Conservation (phyloP, 2,329 filamentous ascomycete genomes). For the Leptosphaerulina australis region DNA sequence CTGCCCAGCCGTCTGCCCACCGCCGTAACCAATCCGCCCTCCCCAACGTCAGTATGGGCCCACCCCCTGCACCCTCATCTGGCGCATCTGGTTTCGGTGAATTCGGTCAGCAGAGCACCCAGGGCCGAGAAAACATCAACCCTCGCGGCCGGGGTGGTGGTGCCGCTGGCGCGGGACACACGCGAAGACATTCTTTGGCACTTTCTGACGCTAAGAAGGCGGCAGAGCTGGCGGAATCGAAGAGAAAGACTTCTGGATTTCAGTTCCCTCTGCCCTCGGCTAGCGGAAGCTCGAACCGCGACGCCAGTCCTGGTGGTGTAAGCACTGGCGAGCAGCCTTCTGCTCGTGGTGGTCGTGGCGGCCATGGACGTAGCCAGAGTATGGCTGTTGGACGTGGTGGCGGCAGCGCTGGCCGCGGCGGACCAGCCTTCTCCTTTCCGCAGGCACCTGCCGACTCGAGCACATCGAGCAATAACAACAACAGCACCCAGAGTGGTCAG, state of each 20-base stretch:
- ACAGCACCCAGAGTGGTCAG: slow-evolving; percentile 49
- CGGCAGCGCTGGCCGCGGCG: slow-evolving; percentile 64
- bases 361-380: slow-evolving; percentile 81
- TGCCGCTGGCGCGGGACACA: slow-evolving; percentile 73
- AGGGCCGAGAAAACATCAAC: slow-evolving; percentile 70
- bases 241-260: slow-evolving; percentile 90
- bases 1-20: slow-evolving; percentile 81
- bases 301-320: slow-evolving; percentile 61
- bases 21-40: slow-evolving; percentile 97
- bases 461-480: slow-evolving; percentile 47
- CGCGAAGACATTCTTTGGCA: slow-evolving; percentile 91
- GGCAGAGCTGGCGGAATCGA: slow-evolving; percentile 94
- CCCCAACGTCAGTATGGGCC: slow-evolving; percentile 88
- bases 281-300: slow-evolving; percentile 61
- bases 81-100: slow-evolving; percentile 85
- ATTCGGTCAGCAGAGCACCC: slow-evolving; percentile 68
- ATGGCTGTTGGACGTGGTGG: slow-evolving; percentile 79
- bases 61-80: slow-evolving; percentile 90
- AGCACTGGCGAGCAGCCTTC: slow-evolving; percentile 37
- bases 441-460: slow-evolving; percentile 58
- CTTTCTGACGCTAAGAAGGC: slow-evolving; percentile 97
- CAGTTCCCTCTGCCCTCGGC: slow-evolving; percentile 85
- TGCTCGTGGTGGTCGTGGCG: slow-evolving; percentile 57
- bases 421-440: slow-evolving; percentile 75
- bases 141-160: slow-evolving; percentile 75